These are phyloP conservation scores for Blastocystis hominis DNA, from an alignment of 352 stramenopile genomes.

Conservation along the genomic window DNA sequence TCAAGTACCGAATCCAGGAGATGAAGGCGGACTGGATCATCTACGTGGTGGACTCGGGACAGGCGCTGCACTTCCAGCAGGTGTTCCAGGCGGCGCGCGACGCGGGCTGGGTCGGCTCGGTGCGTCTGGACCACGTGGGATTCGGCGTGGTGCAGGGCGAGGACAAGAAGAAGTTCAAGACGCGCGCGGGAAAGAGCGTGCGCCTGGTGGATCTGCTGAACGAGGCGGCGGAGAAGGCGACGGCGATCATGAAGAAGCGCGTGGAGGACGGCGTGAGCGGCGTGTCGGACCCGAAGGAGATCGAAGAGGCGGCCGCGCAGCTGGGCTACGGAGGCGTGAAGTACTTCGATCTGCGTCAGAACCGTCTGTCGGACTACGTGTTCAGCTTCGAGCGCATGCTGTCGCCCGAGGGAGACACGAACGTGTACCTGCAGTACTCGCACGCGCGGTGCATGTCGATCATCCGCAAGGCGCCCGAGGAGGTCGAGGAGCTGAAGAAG, in stretches of 20 bases:
- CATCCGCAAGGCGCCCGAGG: constrained; percentile 75
- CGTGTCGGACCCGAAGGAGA: constrained; percentile 71
- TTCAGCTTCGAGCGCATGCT: constrained; percentile 99
- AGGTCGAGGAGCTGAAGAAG: constrained; percentile 63
- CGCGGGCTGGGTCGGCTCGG: constrained; percentile 68
- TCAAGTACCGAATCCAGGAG: constrained; percentile 73
- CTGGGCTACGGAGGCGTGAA: constrained; percentile 97
- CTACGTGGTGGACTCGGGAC: constrained; percentile 79
- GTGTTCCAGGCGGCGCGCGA: constrained; percentile 71
- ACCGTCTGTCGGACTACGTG: constrained; percentile 91
- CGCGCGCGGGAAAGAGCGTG: constrained; percentile 89
- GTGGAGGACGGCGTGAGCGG: constrained; percentile 69
- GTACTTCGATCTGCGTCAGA: constrained; percentile 97
- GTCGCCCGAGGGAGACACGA: constrained; percentile 94
- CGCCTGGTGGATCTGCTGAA: constrained; percentile 95
- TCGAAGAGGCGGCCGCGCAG: constrained; percentile 81
- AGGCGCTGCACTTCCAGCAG: constrained; percentile 79
- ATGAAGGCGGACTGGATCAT: constrained; percentile 72
- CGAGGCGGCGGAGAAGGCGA: constrained; percentile 87
- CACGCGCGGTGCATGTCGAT: constrained; percentile 94
- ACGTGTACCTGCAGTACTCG: constrained; percentile 96
- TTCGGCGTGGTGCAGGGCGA: constrained; percentile 81
- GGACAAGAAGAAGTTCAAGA: constrained; percentile 93
- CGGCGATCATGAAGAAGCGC: constrained; percentile 77
- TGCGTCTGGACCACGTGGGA: constrained; percentile 73